These are phyloP conservation scores for Kwoniella botswanensis DNA, from an alignment of 768 basidiomycete genomes.

Conservation along the genomic window DNA sequence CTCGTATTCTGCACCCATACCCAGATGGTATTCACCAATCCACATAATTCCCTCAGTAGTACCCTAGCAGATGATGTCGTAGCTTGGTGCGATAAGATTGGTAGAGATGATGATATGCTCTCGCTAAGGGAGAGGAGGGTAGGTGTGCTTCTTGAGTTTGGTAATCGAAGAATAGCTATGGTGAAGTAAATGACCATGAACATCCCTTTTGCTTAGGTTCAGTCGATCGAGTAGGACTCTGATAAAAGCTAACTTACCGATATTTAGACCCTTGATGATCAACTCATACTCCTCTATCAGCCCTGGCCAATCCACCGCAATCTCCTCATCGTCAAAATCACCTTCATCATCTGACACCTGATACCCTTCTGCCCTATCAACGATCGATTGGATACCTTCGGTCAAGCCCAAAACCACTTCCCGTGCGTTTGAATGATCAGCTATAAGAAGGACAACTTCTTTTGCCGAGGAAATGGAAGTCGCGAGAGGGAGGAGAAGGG, in stretches of 20 bases:
- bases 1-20: constrained; percentile 22
- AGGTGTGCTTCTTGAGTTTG: constrained; percentile 33
- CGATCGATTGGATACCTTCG: constrained; percentile 29
- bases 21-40: constrained; percentile 13
- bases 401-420: constrained; percentile 38
- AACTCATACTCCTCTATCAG: constrained; percentile 11
- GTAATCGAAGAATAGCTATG: constrained; percentile 21
- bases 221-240: neutral
- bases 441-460: constrained; percentile 1
- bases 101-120: constrained; percentile 19
- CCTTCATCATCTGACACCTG: constrained; percentile 35
- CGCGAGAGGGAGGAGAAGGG: constrained; percentile 29
- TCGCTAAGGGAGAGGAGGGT: constrained; percentile 32
- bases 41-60: constrained; percentile 7
- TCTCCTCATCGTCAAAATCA: constrained; percentile 16
- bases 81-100: constrained; percentile 21
- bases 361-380: constrained; percentile 30
- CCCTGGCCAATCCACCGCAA: constrained; percentile 10
- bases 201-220: neutral
- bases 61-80: constrained; percentile 7
- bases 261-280: constrained; percentile 5
- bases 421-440: constrained; percentile 16
- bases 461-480: neutral
- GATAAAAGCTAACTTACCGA: constrained; percentile 16
- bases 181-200: neutral